Evolutionary conservation across 2,329 filamentous ascomycete genomes (phyloP).

Genomic region (Hymenoscyphus salicellus): DNA sequence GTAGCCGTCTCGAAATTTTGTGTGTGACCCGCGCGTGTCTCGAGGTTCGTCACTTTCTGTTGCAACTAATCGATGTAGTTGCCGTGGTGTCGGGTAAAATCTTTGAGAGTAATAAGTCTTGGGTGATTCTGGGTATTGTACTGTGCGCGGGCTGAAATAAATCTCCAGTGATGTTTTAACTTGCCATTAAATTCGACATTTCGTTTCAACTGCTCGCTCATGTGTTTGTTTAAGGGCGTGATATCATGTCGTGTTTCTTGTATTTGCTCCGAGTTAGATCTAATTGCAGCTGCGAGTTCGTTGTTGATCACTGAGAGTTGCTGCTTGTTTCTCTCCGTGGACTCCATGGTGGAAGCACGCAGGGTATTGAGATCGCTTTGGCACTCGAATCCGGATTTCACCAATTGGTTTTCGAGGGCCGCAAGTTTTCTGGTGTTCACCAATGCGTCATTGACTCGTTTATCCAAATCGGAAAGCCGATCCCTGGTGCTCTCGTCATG

Average conservation of each 20-base stretch:
- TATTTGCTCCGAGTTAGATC: neutral
- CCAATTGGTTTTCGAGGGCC: neutral
- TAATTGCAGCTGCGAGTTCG: neutral
- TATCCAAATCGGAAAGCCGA: neutral
- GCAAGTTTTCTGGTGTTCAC: neutral
- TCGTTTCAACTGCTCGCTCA: neutral
- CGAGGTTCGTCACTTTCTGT: neutral
- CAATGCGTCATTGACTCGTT: neutral
- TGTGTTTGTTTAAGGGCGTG: neutral
- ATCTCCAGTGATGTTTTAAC: neutral
- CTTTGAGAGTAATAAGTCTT: neutral
- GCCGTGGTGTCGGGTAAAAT: neutral
- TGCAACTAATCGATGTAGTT: neutral
- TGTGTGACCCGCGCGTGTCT: neutral
- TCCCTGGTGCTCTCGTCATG: neutral
- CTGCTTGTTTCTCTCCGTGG: neutral
- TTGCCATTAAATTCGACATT: neutral
- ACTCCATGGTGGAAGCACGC: neutral
- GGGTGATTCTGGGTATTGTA: neutral
- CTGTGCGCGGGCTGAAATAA: neutral
- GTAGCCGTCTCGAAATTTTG: neutral
- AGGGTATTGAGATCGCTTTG: neutral
- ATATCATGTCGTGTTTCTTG: neutral
- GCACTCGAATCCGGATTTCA: neutral
- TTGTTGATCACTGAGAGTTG: neutral